phyloP scores from a whole-genome alignment of 78 protist genomes.

The Acrasis kona region DNA sequence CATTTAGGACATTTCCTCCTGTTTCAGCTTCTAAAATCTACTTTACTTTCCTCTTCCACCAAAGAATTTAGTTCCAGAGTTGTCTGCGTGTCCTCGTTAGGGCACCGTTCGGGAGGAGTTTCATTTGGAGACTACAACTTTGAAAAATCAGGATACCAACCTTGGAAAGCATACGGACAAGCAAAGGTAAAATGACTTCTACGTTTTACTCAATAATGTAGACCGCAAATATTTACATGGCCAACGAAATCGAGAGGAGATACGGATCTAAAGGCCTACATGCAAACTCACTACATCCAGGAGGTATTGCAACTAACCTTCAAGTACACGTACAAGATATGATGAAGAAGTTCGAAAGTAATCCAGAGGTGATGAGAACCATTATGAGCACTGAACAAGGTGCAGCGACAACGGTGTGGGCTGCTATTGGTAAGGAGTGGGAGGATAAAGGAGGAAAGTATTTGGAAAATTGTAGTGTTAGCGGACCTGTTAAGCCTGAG shows the following conservation, averaged over 20 bases:
- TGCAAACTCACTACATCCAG: not conserved
- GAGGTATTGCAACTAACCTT: not conserved
- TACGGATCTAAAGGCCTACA: not conserved
- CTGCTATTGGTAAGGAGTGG: not conserved
- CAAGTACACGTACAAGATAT: too few relatives aligned
- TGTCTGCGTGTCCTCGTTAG: not conserved
- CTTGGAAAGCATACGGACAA: not conserved
- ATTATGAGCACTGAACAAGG: too few relatives aligned
- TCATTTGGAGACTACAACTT: not conserved
- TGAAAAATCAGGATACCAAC: not conserved
- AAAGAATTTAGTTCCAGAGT: not conserved
- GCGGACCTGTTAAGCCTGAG: too few relatives aligned
- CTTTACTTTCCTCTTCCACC: not conserved
- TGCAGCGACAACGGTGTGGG: not conserved
- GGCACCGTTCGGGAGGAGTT: not conserved
- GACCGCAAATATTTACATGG: not conserved
- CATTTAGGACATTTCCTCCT: conserved; percentile 3
- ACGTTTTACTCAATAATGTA: too few relatives aligned
- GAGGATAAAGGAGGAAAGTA: not conserved
- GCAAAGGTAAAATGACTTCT: too few relatives aligned
- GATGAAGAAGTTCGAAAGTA: too few relatives aligned
- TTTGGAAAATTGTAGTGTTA: conserved; percentile 1
- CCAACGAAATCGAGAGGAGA: not conserved
- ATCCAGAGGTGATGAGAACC: too few relatives aligned
- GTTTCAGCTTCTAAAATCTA: not conserved